A percentile compares a stretch with the other conserved stretches of the same genome.
phyloP scores from a whole-genome alignment of 106 monocot genomes.

The Acorus calamus region DNA sequence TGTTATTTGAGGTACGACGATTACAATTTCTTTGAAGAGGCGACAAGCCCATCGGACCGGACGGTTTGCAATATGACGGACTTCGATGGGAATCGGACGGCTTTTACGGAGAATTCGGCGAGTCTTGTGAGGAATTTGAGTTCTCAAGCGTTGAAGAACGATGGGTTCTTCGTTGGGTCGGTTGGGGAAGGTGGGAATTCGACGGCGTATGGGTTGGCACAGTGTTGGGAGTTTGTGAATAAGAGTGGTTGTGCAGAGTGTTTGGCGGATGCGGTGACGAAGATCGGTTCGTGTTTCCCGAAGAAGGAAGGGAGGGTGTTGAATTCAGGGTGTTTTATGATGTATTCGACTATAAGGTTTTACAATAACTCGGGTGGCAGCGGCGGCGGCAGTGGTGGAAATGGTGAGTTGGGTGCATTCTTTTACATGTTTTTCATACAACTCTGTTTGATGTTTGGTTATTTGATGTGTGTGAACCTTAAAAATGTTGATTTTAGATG shows the following conservation, averaged over 20 bases:
- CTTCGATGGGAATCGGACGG: not conserved
- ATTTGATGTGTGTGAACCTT: too few relatives aligned
- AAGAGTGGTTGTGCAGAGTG: slow-evolving; percentile 6
- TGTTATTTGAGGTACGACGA: slow-evolving; percentile 13
- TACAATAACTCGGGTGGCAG: slow-evolving; percentile 1
- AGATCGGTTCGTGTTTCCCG: not conserved
- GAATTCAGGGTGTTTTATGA: slow-evolving; percentile 8
- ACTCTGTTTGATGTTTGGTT: too few relatives aligned
- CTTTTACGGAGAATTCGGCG: not conserved
- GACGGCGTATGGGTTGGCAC: too few relatives aligned
- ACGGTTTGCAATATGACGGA: not conserved
- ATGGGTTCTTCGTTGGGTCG: too few relatives aligned
- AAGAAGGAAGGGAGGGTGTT: slow-evolving; percentile 4
- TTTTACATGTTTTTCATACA: too few relatives aligned
- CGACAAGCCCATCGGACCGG: not conserved
- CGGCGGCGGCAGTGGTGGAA: not conserved
- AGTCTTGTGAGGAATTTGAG: slow-evolving; percentile 5
- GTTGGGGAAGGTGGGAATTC: too few relatives aligned
- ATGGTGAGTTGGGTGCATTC: slow-evolving; percentile 1
- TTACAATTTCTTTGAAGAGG: slow-evolving; percentile 10
- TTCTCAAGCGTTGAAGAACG: not conserved
- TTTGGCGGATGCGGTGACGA: slow-evolving; percentile 3
- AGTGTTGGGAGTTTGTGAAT: too few relatives aligned
- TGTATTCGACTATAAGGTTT: not conserved
- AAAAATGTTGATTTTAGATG: too few relatives aligned